Percentiles rank a stretch among this genome's conserved stretches.
These are phyloP conservation scores for Lepidium africanum DNA, from an alignment of 345 rosid genomes.

Conservation along the genomic window DNA sequence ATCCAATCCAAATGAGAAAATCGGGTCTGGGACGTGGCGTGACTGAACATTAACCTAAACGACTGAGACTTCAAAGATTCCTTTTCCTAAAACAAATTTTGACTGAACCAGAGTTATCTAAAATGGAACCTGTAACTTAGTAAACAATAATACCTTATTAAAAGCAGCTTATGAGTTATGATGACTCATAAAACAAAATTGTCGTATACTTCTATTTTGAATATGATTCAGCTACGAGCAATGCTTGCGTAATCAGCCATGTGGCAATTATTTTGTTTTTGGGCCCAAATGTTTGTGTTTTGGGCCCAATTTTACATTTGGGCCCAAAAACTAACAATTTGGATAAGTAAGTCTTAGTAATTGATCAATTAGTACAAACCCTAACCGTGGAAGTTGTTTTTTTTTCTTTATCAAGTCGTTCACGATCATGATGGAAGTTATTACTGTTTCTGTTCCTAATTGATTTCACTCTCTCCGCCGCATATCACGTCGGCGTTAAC, in stretches of 20 bases:
- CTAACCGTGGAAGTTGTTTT: not conserved
- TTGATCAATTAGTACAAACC: too few species aligned
- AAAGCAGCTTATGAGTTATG: not conserved
- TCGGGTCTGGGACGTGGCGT: not conserved
- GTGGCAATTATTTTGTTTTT: not conserved
- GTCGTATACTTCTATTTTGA: not conserved
- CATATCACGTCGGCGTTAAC: slow-evolving; percentile 64
- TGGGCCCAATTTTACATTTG: too few species aligned
- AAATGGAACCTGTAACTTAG: too few species aligned
- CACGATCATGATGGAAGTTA: slow-evolving; percentile 13
- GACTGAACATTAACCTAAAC: not conserved
- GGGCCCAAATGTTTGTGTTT: not conserved
- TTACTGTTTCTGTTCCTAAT: not conserved
- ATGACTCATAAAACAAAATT: not conserved
- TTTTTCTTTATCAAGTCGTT: not conserved
- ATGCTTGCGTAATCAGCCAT: not conserved
- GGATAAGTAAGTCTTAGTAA: too few species aligned
- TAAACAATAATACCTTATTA: not conserved
- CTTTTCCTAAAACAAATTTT: too few species aligned
- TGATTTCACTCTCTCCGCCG: not conserved
- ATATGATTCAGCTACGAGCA: too few species aligned
- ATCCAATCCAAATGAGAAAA: not conserved
- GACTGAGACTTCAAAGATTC: too few species aligned
- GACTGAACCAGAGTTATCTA: too few species aligned
- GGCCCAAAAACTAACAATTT: too few species aligned